Base-by-base conservation (phyloP, 768 basidiomycete species). In the Mycena alexandri region DNA sequence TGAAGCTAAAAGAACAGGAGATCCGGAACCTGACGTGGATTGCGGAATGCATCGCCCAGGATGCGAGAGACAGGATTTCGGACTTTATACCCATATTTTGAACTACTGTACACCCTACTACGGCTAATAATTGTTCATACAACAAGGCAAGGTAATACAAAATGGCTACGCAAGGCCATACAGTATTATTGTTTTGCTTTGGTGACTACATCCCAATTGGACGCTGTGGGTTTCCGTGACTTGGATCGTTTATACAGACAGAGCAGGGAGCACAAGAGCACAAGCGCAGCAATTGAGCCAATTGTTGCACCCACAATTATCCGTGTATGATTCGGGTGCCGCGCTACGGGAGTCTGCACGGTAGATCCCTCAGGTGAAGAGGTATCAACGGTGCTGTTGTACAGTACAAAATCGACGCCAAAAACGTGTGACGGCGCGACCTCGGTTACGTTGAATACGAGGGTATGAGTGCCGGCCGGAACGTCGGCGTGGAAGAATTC, bases 11-110 rank as follows among this genome's bases (percentile, higher is more conserved):
- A 83, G 94, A 95, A 80, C 92, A 94, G 82, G 94, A 96, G 81
- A 92, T 95, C 68, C 84, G 93, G 69, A 94, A 93, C 73, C 74
- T 96, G 73, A 94, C 92, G 33, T 95, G 94, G 94, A 96, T 98
- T 80, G 95, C 95, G 61, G 97, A 99, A 82, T 98, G 97, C 79
- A 98, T 99, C 73, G 96, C 96, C 11, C 97, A 98, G 83, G 92
- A 97, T 81, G 95, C 96, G 48, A 90, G 91, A 79, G 94, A 98
- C 75, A 89, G 97, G 82, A 95, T 99, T 82, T 90, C 95, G 76
- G 95, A 97, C 80, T 96, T 91, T 81, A 95, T 96, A 84, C 91
- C 93, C 73, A 92, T 95, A 69, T 95, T 95, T 77, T 96, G 82
- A 89, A 33, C 56, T 61, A 65, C 36, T 71, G 61, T 67, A 71